These are phyloP conservation scores for Saccharomycopsis vini DNA, from an alignment of 805 yeast genomes.

Conservation along the genomic window DNA sequence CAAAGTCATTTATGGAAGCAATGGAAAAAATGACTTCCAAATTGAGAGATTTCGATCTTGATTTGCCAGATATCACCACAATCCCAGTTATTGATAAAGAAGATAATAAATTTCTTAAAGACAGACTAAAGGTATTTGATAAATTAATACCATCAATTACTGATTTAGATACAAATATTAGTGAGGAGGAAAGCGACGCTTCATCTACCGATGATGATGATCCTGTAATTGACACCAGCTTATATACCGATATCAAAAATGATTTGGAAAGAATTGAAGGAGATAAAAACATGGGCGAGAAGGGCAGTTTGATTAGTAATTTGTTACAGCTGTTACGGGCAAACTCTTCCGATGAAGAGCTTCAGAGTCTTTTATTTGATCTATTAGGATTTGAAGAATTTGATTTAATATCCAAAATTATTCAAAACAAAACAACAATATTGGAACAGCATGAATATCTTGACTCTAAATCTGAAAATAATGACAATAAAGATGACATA, in stretches of 20 bases:
- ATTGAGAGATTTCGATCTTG: slow-evolving; percentile 28
- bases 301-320: slow-evolving; percentile 2
- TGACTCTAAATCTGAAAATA: slow-evolving; percentile 11
- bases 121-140: slow-evolving; percentile 33
- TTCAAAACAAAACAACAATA: slow-evolving; percentile 36
- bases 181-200: slow-evolving; percentile 1
- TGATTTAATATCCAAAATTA: slow-evolving; percentile 60
- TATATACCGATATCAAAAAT: slow-evolving; percentile 2
- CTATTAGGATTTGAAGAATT: slow-evolving; percentile 79
- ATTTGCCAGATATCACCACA: slow-evolving; percentile 25
- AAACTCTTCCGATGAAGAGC: slow-evolving; percentile 36
- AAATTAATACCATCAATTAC: slow-evolving; percentile 20
- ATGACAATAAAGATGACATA: slow-evolving; percentile 19
- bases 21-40: slow-evolving; percentile 61
- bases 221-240: neutral
- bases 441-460: slow-evolving; percentile 21
- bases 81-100: slow-evolving; percentile 26
- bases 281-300: neutral
- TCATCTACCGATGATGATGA: slow-evolving; percentile 1
- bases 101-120: slow-evolving; percentile 29
- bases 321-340: slow-evolving; percentile 27
- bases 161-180: neutral
- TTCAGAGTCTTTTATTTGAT: slow-evolving; percentile 70
- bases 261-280: slow-evolving; percentile 3
- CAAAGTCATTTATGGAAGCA: slow-evolving; percentile 71